phyloP scores from a whole-genome alignment of 2,329 filamentous ascomycete species.

The Xylaria sp. region DNA sequence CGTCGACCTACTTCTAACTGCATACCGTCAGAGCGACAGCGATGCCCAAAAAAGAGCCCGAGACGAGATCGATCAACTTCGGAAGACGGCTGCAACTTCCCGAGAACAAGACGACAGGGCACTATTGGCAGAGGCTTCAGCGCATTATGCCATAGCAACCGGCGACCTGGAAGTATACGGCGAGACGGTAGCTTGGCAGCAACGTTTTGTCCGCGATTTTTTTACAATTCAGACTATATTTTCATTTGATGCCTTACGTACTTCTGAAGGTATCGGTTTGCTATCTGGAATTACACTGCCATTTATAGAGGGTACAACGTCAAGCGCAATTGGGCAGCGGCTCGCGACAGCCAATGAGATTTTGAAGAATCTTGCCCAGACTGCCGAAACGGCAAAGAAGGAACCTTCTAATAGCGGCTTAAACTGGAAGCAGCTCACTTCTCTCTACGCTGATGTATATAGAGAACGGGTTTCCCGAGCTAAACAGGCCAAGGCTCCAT shows the following conservation, averaged over 20 bases:
- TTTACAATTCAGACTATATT: constrained; percentile 24
- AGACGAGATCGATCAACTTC: constrained; percentile 29
- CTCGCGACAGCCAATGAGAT: constrained; percentile 25
- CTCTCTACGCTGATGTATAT: constrained; percentile 25
- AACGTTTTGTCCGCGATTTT: constrained; percentile 32
- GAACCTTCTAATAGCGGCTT: constrained; percentile 23
- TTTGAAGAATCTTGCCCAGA: constrained; percentile 21
- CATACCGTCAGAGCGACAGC: constrained; percentile 2
- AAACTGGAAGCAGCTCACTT: background rate
- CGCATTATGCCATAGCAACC: constrained; percentile 32
- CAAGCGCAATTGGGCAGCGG: constrained; percentile 9
- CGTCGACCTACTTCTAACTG: constrained; percentile 30
- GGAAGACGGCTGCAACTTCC: constrained; percentile 24
- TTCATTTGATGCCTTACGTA: constrained; percentile 10
- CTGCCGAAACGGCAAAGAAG: constrained; percentile 18
- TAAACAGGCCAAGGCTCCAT: constrained; percentile 25
- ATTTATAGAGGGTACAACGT: constrained; percentile 9
- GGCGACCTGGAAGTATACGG: constrained; percentile 28
- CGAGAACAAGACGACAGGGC: constrained; percentile 29
- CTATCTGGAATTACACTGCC: constrained; percentile 30
- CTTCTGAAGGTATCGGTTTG: constrained; percentile 26
- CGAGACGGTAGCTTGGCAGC: constrained; percentile 32
- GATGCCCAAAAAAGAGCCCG: constrained; percentile 25
- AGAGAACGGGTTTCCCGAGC: constrained; percentile 26
- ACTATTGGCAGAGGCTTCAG: constrained; percentile 32